Percentiles rank a stretch among this genome's conserved stretches.
Evolutionary conservation across 345 rosid genomes (phyloP).

Genomic region (Clarkia xantiana): DNA sequence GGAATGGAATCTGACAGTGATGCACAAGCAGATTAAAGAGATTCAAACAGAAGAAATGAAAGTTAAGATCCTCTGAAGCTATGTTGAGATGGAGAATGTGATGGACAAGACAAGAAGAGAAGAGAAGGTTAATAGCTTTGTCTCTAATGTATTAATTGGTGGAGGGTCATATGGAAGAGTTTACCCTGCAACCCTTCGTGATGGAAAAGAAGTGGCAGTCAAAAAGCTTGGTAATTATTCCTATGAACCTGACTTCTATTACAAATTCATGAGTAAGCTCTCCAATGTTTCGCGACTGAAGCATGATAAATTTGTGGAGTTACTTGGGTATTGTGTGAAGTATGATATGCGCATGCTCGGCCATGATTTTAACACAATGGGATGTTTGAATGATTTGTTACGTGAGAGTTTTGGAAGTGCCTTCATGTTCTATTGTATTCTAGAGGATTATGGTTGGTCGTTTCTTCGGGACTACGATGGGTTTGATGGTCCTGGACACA

Average conservation of each 20-base stretch:
- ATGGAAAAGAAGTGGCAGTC: conserved; percentile 62
- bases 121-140: conserved; percentile 80
- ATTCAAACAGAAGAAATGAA: too few species aligned
- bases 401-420: conserved; percentile 33
- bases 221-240: conserved; percentile 88
- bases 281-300: conserved; percentile 79
- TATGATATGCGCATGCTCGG: conserved; percentile 77
- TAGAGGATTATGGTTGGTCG: too few species aligned
- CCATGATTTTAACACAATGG: conserved; percentile 96
- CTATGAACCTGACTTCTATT: conserved; percentile 55
- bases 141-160: conserved; percentile 88
- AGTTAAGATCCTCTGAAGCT: too few species aligned
- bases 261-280: conserved; percentile 75
- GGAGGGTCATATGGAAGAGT: conserved; percentile 99
- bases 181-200: conserved; percentile 52
- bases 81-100: too few species aligned
- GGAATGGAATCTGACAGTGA: too few species aligned
- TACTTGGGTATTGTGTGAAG: conserved; percentile 81
- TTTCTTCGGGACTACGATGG: too few species aligned
- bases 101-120: too few species aligned
- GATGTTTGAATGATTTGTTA: conserved; percentile 84
- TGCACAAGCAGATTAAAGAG: too few species aligned
- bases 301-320: conserved; percentile 64
- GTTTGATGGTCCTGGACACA: too few species aligned
- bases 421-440: too few species aligned